Evolutionary conservation across 202 grass and related monocot genomes (phyloP).

Genomic region (Zizania palustris): DNA sequence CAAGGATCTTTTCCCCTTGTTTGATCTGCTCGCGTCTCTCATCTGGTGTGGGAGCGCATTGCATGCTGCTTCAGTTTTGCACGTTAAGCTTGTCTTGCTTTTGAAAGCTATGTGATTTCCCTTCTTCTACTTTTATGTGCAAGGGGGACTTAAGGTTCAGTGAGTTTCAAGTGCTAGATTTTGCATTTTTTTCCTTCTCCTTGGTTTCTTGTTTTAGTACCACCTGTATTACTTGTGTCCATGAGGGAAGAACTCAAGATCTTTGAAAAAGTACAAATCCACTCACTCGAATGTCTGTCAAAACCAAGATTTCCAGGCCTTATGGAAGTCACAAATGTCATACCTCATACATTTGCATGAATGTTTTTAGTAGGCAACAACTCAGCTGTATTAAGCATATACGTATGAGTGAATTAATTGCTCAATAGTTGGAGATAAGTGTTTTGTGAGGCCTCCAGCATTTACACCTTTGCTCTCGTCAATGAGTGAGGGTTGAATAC

Average conservation of each 20-base stretch:
- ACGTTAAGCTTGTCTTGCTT: not conserved
- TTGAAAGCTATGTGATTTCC: not conserved
- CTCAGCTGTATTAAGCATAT: not conserved
- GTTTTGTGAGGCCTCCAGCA: not conserved
- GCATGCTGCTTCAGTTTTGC: not conserved
- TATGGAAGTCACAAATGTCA: not conserved
- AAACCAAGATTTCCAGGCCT: not conserved
- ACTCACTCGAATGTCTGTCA: not conserved
- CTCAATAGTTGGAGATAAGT: not conserved
- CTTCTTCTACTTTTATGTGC: not conserved
- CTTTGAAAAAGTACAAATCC: not conserved
- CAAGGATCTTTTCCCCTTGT: not conserved
- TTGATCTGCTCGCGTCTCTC: not conserved
- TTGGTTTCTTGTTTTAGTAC: not conserved
- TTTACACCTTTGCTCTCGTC: not conserved
- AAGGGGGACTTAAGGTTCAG: not conserved
- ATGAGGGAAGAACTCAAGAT: not conserved
- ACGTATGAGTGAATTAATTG: not conserved
- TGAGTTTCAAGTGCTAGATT: not conserved
- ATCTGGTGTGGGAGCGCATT: not conserved
- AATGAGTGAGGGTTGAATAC: not conserved
- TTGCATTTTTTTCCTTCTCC: not conserved
- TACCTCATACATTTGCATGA: not conserved
- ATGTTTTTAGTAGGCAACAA: not conserved
- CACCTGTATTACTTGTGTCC: not conserved